Conservation (phyloP, 225 moss, liverwort and hornwort species). For the Neckera pumila region DNA sequence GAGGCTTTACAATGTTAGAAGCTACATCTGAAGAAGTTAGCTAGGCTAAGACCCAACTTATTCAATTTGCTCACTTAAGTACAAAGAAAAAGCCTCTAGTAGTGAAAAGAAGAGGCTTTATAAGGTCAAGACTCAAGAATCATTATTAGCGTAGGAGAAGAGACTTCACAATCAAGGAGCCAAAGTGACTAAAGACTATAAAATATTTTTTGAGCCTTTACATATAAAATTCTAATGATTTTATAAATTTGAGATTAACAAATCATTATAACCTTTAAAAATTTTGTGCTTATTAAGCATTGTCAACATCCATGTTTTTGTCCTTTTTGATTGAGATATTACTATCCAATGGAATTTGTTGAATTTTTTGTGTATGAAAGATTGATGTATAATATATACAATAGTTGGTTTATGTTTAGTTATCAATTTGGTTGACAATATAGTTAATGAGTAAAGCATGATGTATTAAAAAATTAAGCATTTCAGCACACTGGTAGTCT, state of each 20-base stretch:
- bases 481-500: not conserved
- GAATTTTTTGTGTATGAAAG: not conserved
- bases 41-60: not conserved
- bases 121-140: too few species aligned
- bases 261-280: not conserved
- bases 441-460: not conserved
- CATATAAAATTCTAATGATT: not conserved
- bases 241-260: not conserved
- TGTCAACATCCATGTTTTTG: not conserved
- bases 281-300: not conserved
- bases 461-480: not conserved
- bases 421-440: not conserved
- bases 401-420: not conserved
- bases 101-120: not conserved
- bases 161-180: not conserved
- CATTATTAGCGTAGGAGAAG: rapidly evolving
- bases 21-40: not conserved
- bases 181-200: not conserved
- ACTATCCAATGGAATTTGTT: not conserved
- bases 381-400: not conserved
- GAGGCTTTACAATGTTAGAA: not conserved
- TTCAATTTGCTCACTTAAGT: not conserved
- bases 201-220: not conserved
- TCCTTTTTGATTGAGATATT: not conserved
- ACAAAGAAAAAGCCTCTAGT: not conserved